These are phyloP conservation scores for Vitis hybrid DNA, from an alignment of 177 flowering plant species.

Conservation along the genomic window DNA sequence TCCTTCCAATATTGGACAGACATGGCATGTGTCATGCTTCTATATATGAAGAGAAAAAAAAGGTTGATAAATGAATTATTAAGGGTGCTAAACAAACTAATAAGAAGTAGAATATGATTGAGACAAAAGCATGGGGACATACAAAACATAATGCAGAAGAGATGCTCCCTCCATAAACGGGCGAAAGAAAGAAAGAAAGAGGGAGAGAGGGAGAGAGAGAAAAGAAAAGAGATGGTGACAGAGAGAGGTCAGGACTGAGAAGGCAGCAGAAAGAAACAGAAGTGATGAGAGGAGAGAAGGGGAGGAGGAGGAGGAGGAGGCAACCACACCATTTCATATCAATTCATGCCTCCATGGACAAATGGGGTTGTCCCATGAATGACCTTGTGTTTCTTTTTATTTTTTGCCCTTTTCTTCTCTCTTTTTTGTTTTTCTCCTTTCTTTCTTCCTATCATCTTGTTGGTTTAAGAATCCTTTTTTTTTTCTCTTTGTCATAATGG, in stretches of 20 bases:
- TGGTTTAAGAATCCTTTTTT: background rate
- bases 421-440: background rate
- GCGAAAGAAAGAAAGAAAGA: background rate
- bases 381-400: slow-evolving; percentile 1
- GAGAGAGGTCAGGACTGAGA: background rate
- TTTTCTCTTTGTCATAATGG: slow-evolving; percentile 1
- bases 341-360: slow-evolving; percentile 10
- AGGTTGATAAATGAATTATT: too few species aligned
- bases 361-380: slow-evolving; percentile 18
- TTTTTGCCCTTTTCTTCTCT: background rate
- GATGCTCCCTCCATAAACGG: slow-evolving; percentile 16
- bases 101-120: too few species aligned
- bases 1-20: too few species aligned
- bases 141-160: background rate
- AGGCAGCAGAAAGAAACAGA: background rate
- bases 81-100: too few species aligned
- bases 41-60: too few species aligned
- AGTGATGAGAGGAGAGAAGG: background rate
- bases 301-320: background rate
- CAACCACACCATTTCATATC: background rate
- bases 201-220: background rate
- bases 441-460: background rate
- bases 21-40: too few species aligned
- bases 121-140: too few species aligned
- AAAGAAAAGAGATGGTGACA: background rate